Evolutionary conservation across 176 grass and related monocot genomes (phyloP), one percentile per base, ranked within the genome.

Genomic region (Aegilops speltoides): DNA sequence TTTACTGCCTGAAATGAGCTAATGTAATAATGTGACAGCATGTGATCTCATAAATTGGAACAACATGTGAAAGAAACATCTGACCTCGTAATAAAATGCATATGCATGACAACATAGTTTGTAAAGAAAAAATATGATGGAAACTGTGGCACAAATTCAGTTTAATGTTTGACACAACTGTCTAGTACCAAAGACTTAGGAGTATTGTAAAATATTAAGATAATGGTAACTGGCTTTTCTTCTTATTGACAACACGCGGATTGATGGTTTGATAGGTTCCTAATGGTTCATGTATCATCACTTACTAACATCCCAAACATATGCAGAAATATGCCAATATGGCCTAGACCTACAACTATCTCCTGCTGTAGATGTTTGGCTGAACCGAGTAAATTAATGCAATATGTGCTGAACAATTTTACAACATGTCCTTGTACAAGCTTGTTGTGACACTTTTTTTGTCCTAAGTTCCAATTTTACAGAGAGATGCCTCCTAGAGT

Each of bases 71-170:
- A 66, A 77, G 26, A 66, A 23, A 48, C 12, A 65, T 66, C 20
- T 33, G 12, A 68, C 15, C 25, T 67, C 6, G 14, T 7, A 34
- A 79, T 61, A 68, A 32, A 65, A 81, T 81, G 9, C 62, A 81
- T 22, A 61, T 0, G 65, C 40, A 81, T 32, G 10, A 15, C 16
- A 33, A 34, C 20, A 38, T 64, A 64, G 17, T 77, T 65, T 17
- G 24, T 48, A 66, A 41, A 34, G 20, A 85, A 80, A 45, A 79
- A 41, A 76, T 34, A 84, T 85, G 26, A 52, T 64, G 40, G 4
- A 84, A 76, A 75, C 24, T 64, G 19, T 65, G 59, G 19, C 59
- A 65, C 1, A 32, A 50, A 46, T 65, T 85, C 25, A 65, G 19
- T 65, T 64, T 25, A 50, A 36, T 78, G 31, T 68, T 78, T 78